Evolutionary conservation across 2,329 filamentous ascomycete genomes (phyloP), one percentile per base, ranked within the genome.

Genomic region (Fusarium marasasianum): DNA sequence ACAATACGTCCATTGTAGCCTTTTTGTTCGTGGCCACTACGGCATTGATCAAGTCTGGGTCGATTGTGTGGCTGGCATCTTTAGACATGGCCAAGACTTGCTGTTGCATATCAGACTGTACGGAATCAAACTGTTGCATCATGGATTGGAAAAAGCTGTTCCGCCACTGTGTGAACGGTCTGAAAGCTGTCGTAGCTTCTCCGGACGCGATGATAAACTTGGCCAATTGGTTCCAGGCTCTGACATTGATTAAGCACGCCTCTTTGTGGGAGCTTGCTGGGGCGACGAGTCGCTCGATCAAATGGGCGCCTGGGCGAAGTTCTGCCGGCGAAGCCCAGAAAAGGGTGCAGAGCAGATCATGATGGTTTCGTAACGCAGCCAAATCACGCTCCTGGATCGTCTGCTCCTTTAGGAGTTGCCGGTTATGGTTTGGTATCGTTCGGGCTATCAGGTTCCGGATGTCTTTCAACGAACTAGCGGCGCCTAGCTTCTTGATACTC

Each of bases 361-460:
- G 91, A 68, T 93, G 91, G 69, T 93, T 93, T 65, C 91, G 84
- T 48, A 93, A 81, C 10, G 90, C 90, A 8, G 90, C 89, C 51
- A 93, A 83, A 55, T 93, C 91, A 43, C 87, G 86, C 73, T 91
- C 85, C 64, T 88, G 86, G 17, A 92, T 86, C 11, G 83, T 85
- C 66, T 91, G 86, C 77, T 93, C 91, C 75, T 91, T 92, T 41
- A 88, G 86, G 64, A 91, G 89, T 67, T 91, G 88, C 15, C 91
- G 86, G 72, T 90, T 87, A 74, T 93, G 91, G 71, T 93, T 93
- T 6, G 91, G 91, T 63, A 91, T 85, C 3, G 90, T 87, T 35
- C 91, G 87, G 20, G 89, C 84, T 13, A 92, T 84, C 24, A 93
- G 77, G 70, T 92, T 92, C 26, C 86, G 84, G 63, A 92, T 86